Conservation (phyloP, 75 land plant species). For the Pinus taeda region DNA sequence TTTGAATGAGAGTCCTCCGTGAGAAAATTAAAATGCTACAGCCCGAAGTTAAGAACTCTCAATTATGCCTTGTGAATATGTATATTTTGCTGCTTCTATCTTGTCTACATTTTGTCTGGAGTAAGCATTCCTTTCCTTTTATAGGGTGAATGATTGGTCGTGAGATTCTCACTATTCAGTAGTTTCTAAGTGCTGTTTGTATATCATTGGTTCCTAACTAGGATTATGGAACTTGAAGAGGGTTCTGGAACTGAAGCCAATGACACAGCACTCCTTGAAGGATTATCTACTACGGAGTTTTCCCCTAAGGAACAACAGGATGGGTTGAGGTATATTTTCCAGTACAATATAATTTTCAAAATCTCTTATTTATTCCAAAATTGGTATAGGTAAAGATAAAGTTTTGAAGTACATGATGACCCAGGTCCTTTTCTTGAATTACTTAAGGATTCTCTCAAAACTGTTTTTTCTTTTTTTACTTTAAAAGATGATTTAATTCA, state of each 20-base stretch:
- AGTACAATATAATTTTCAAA: neutral
- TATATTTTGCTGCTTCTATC: neutral
- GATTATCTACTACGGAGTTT: constrained; percentile 1
- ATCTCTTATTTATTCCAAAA: too few relatives aligned
- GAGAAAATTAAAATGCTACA: neutral
- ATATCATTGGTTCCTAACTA: constrained; percentile 10
- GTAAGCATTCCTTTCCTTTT: neutral
- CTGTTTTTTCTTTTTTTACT: constrained; percentile 2
- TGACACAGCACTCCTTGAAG: constrained; percentile 56
- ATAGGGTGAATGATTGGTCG: neutral
- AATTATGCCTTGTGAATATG: neutral
- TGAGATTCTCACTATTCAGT: neutral
- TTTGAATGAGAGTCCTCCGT: neutral
- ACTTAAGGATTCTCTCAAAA: neutral
- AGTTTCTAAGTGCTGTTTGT: neutral
- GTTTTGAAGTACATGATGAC: neutral
- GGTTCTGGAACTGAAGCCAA: constrained; percentile 64
- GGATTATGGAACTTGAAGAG: constrained; percentile 84
- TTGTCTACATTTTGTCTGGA: neutral
- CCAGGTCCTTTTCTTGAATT: neutral
- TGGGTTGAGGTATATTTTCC: constrained; percentile 4
- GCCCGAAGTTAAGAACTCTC: neutral
- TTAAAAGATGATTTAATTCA: neutral
- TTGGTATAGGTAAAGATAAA: neutral
- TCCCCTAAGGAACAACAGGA: neutral